Conservation (phyloP, 345 rosid genomes). For the Eucalyptus shirleyi region DNA sequence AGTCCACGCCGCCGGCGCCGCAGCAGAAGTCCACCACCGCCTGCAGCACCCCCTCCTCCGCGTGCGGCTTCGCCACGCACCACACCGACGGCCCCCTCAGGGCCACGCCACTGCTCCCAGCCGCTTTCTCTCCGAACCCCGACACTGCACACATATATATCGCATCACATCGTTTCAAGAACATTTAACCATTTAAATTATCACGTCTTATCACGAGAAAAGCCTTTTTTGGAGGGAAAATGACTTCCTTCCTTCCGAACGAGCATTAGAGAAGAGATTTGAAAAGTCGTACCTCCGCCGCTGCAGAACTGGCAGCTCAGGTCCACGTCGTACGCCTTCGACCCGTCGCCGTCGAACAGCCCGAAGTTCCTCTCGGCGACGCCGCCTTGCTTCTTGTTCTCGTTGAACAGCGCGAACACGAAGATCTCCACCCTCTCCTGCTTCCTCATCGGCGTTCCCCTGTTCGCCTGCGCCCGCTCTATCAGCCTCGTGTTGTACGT, state of each 20-base stretch:
- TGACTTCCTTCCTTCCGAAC: not conserved
- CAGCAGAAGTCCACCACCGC: slow-evolving; percentile 47
- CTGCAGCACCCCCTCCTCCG: slow-evolving; percentile 48
- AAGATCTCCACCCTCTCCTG: slow-evolving; percentile 24
- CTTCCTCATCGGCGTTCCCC: slow-evolving; percentile 53
- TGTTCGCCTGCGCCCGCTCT: slow-evolving; percentile 34
- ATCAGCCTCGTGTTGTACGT: slow-evolving; percentile 47
- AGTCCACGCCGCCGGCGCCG: slow-evolving; percentile 62
- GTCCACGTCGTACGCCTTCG: slow-evolving; percentile 42
- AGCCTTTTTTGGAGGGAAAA: not conserved
- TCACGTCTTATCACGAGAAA: not conserved
- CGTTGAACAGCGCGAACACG: slow-evolving; percentile 54
- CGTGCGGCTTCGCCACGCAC: slow-evolving; percentile 69
- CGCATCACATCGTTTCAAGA: not conserved
- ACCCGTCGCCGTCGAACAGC: slow-evolving; percentile 48
- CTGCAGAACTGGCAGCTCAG: slow-evolving; percentile 52
- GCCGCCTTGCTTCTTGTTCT: slow-evolving; percentile 50
- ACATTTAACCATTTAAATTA: not conserved
- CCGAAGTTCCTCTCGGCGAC: slow-evolving; percentile 48
- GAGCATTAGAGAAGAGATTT: not conserved
- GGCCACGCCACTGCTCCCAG: slow-evolving; percentile 1
- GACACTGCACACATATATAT: not conserved
- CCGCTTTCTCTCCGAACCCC: slow-evolving; percentile 14
- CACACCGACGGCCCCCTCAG: slow-evolving; percentile 49
- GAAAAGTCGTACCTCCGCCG: not conserved